Evolutionary conservation across 2,329 filamentous ascomycete genomes (phyloP), one percentile per base, ranked within the genome.

Genomic region (Myriosclerotinia scirpicola): DNA sequence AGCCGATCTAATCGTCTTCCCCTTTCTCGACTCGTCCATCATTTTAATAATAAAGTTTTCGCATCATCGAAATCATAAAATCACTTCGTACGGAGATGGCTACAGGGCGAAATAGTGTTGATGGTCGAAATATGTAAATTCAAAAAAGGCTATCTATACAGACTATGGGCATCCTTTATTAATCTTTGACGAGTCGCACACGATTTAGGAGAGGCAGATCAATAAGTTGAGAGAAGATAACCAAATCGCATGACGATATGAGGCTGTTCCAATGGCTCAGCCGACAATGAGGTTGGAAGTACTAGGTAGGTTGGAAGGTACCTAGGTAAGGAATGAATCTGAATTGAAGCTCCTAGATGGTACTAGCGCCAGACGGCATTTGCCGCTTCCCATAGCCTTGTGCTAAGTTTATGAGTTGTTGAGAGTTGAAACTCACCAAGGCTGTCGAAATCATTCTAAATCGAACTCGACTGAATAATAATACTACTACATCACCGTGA

Each of bases 1-100:
- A 50, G 92, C 90, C 66, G 87, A 88, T 74, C 85, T 86, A 72
- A 88, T 84, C 44, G 80, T 77, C 75, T 87, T 88, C 30, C 80
- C 82, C 78, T 85, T 87, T 74, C 83, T 85, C 67, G 71, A 71
- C 68, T 76, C 75, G 40, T 76, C 75, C 73, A 75, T 77, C 67
- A 72, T 74, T 20, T 38, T 52, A 42, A 15, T 17, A 40, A 22
- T 55, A 50, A 50, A 42, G 44, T 40, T 53, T 67, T 69, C 61
- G 67, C 70, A 71, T 73, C 58, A 52, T 67, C 34, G 34, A 46
- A 36, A 46, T 52, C 15, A 55, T 15, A 34, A 14, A 30, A 44
- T 56, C 52, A 64, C 22, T 34, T 54, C 26, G 36, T 22, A 34
- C 4, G 38, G 36, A 42, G 26, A 64, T 46, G 26, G 26, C 12